Conservation (phyloP, 2,329 filamentous ascomycete genomes). For the Mycocentrospora acerina region DNA sequence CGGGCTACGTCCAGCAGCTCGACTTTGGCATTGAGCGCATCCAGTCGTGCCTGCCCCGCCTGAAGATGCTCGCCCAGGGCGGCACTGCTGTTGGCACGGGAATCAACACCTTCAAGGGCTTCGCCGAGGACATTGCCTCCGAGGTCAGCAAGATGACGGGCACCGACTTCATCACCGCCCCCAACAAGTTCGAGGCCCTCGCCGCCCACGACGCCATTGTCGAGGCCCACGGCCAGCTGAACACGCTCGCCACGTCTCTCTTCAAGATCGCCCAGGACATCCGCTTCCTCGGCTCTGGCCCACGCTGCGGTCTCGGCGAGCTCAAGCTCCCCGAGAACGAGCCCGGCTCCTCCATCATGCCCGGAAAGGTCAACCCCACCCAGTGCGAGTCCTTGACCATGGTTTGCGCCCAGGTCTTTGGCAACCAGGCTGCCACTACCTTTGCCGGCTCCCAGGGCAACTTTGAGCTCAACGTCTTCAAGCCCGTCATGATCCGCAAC, state of each 20-base stretch:
- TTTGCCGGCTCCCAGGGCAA: slow-evolving; percentile 97
- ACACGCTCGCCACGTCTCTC: slow-evolving; percentile 86
- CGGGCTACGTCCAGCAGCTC: slow-evolving; percentile 92
- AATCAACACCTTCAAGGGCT: slow-evolving; percentile 95
- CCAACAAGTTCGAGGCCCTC: slow-evolving; percentile 98
- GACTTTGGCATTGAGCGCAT: slow-evolving; percentile 88
- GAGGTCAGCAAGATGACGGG: slow-evolving; percentile 93
- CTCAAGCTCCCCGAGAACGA: slow-evolving; percentile 95
- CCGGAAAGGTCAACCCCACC: slow-evolving; percentile 98
- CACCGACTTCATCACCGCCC: slow-evolving; percentile 89
- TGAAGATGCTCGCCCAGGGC: slow-evolving; percentile 87
- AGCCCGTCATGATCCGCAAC: slow-evolving; percentile 94
- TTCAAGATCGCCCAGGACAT: slow-evolving; percentile 99
- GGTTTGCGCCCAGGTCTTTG: slow-evolving; percentile 97
- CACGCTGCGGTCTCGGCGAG: slow-evolving; percentile 93
- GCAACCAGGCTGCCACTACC: slow-evolving; percentile 90
- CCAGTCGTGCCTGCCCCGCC: slow-evolving; percentile 76
- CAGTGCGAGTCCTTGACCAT: slow-evolving; percentile 98
- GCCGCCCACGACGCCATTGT: slow-evolving; percentile 95
- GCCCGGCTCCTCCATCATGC: slow-evolving; percentile 97
- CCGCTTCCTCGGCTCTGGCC: slow-evolving; percentile 92
- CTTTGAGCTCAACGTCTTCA: slow-evolving; percentile 99
- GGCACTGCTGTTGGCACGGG: slow-evolving; percentile 96
- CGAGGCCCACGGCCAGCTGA: slow-evolving; percentile 88
- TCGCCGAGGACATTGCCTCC: slow-evolving; percentile 87